Evolutionary conservation across 2,329 filamentous ascomycete species (phyloP).

Genomic region (Fusarium nanum): DNA sequence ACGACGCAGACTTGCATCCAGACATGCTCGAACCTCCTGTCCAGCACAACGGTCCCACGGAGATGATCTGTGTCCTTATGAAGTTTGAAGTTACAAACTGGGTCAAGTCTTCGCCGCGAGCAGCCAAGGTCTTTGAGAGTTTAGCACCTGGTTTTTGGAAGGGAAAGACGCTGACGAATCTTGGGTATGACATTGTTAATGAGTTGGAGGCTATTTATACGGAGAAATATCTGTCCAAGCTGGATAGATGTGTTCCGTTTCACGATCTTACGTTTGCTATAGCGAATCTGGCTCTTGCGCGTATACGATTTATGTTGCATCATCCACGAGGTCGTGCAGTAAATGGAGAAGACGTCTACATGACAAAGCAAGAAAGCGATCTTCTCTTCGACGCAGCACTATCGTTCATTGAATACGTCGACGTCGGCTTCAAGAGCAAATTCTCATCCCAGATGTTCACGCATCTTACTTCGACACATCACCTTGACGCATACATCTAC

Average conservation of each 20-base stretch:
- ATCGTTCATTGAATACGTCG: slow-evolving; percentile 40
- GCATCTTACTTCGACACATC: slow-evolving; percentile 43
- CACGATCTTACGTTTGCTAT: slow-evolving; percentile 41
- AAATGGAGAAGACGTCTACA: slow-evolving; percentile 1
- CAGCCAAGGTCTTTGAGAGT: slow-evolving; percentile 34
- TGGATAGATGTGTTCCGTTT: slow-evolving; percentile 47
- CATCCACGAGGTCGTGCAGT: slow-evolving; percentile 42
- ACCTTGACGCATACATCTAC: slow-evolving; percentile 50
- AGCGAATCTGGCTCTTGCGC: slow-evolving; percentile 42
- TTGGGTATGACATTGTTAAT: slow-evolving; percentile 42
- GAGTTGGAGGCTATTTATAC: slow-evolving; percentile 46
- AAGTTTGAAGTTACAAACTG: slow-evolving; percentile 49
- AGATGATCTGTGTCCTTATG: slow-evolving; percentile 60
- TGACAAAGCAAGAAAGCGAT: slow-evolving; percentile 41
- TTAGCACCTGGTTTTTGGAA: slow-evolving; percentile 13
- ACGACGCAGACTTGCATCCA: slow-evolving; percentile 65
- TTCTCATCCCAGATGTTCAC: slow-evolving; percentile 48
- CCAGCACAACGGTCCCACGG: slow-evolving; percentile 63
- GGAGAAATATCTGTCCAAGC: slow-evolving; percentile 35
- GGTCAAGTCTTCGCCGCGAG: slow-evolving; percentile 41
- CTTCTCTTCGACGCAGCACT: slow-evolving; percentile 43
- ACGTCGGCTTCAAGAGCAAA: slow-evolving; percentile 38
- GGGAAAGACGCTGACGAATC: slow-evolving; percentile 10
- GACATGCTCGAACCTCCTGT: slow-evolving; percentile 60
- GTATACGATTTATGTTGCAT: slow-evolving; percentile 47